A percentile compares a stretch with the other conserved stretches of the same genome.
Conservation (phyloP, 148 eudicot species). For the Rhododendron kiyosumense region DNA sequence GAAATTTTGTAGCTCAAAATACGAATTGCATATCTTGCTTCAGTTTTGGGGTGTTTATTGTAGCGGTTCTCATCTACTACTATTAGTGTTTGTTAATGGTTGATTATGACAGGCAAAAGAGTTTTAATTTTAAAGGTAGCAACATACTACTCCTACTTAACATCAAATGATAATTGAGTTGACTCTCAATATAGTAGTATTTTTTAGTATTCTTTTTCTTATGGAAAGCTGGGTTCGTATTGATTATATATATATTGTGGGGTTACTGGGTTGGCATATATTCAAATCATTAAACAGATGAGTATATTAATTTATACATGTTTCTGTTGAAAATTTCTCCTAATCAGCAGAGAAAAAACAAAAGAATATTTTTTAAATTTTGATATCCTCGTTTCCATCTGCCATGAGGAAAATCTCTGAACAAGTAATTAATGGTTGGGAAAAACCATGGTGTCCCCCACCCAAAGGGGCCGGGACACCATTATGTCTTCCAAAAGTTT, state of each 20-base stretch:
- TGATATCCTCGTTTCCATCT: background rate
- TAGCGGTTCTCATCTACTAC: too few species aligned
- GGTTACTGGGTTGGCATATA: background rate
- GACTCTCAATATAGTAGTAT: background rate
- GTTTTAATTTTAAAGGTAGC: background rate
- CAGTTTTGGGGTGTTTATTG: too few species aligned
- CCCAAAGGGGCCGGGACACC: too few species aligned
- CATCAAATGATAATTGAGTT: background rate
- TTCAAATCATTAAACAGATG: too few species aligned
- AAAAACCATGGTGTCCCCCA: too few species aligned
- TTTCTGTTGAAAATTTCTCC: background rate
- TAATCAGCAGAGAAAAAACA: background rate
- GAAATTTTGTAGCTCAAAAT: too few species aligned
- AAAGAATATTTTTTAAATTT: too few species aligned
- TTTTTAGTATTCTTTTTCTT: background rate
- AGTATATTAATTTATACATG: background rate
- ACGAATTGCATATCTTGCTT: too few species aligned
- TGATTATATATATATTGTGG: background rate
- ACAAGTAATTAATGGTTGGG: background rate
- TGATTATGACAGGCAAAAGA: background rate
- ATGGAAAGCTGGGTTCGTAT: background rate
- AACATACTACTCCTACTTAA: background rate
- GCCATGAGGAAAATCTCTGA: background rate
- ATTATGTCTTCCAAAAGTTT: too few species aligned
- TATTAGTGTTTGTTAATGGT: background rate